A percentile compares a stretch with the other conserved stretches of the same genome.
phyloP scores from a whole-genome alignment of 108 stramenopile species.

The Seminavis robusta region DNA sequence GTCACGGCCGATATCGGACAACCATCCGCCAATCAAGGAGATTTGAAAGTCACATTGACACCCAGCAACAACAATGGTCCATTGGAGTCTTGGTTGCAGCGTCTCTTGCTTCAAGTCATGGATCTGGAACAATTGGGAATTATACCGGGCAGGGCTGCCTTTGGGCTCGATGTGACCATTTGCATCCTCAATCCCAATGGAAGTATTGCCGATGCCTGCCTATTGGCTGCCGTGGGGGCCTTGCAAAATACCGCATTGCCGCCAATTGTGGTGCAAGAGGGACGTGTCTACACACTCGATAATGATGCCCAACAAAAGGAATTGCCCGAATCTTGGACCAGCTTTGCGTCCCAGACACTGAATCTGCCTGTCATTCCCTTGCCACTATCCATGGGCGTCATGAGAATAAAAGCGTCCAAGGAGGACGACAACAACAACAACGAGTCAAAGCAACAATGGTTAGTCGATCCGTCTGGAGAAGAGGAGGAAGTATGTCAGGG shows the following conservation, averaged over 20 bases:
- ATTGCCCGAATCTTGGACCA: background rate
- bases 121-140: constrained; percentile 1
- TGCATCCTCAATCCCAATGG: constrained; percentile 60
- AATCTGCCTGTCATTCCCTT: background rate
- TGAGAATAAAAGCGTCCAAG: background rate
- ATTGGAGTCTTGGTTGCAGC: constrained; percentile 35
- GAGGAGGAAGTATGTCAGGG: constrained; percentile 16
- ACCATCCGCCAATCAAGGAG: constrained; percentile 30
- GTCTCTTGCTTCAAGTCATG: constrained; percentile 19
- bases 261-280: constrained; percentile 24
- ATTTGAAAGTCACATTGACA: constrained; percentile 7
- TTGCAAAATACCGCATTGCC: constrained; percentile 65
- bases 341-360: background rate
- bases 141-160: constrained; percentile 32
- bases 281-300: background rate
- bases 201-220: constrained; percentile 53
- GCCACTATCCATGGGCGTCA: constrained; percentile 29
- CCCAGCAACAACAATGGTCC: background rate
- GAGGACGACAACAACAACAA: background rate
- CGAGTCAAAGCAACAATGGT: background rate
- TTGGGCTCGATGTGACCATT: constrained; percentile 52
- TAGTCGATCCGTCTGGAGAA: constrained; percentile 24
- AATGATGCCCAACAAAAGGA: background rate
- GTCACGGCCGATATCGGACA: constrained; percentile 66
- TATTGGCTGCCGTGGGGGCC: constrained; percentile 67